Percentiles rank a stretch among this genome's conserved stretches.
Conservation (phyloP, 495 filamentous ascomycete genomes). For the Saxophila tyrrhenica region DNA sequence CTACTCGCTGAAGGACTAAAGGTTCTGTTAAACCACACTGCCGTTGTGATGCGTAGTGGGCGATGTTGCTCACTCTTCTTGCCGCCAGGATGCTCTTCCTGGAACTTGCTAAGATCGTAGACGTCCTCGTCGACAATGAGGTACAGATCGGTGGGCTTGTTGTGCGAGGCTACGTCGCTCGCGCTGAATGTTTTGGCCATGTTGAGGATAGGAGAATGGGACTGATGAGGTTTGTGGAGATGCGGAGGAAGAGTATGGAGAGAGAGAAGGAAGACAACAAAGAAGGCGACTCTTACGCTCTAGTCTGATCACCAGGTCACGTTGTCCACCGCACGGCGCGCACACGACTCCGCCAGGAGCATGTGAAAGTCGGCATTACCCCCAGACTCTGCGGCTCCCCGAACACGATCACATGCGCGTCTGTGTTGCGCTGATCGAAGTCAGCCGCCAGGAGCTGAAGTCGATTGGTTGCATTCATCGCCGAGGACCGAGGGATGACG, state of each 20-base stretch:
- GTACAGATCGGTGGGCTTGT: constrained; percentile 74
- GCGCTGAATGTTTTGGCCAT: constrained; percentile 86
- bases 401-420: background rate
- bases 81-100: constrained; percentile 86
- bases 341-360: background rate
- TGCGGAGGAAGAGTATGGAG: background rate
- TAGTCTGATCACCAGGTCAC: background rate
- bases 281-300: background rate
- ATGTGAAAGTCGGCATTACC: background rate
- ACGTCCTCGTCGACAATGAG: constrained; percentile 92
- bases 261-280: background rate
- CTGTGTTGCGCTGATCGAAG: background rate
- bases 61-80: constrained; percentile 65
- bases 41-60: constrained; percentile 16
- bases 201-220: constrained; percentile 19
- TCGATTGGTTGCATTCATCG: background rate
- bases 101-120: constrained; percentile 90
- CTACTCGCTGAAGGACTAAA: constrained; percentile 75
- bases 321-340: background rate
- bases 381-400: background rate
- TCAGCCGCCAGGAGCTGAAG: background rate
- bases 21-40: background rate
- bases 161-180: constrained; percentile 80
- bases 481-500: background rate
- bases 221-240: background rate